These are phyloP conservation scores for Cnidoscolus chayamansa DNA, from an alignment of 441 rosid species.

Conservation along the genomic window DNA sequence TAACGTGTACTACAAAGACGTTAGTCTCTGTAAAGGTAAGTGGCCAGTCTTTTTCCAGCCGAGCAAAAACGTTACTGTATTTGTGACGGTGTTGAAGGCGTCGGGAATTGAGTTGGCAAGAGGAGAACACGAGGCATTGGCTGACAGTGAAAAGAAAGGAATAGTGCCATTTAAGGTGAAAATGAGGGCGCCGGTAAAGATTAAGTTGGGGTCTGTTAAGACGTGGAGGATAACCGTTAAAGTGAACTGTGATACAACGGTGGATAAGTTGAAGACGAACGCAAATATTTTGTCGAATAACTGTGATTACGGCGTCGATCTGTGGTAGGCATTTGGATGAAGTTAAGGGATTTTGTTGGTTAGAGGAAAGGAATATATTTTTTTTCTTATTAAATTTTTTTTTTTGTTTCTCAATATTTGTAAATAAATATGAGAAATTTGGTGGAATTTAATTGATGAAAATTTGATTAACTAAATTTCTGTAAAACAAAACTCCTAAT, in stretches of 20 bases:
- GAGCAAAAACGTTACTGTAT: slow-evolving; percentile 50
- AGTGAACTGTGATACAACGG: slow-evolving; percentile 60
- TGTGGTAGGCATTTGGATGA: slow-evolving; percentile 35
- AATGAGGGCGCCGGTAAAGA: slow-evolving; percentile 54
- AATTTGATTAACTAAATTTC: too few species aligned
- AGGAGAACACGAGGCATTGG: slow-evolving; percentile 26
- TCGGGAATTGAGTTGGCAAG: slow-evolving; percentile 41
- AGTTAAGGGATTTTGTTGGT: neutral
- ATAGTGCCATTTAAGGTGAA: slow-evolving; percentile 51
- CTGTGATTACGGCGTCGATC: slow-evolving; percentile 53
- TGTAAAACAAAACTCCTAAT: too few species aligned
- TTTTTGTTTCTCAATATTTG: too few species aligned
- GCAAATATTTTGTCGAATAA: slow-evolving; percentile 46
- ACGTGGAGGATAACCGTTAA: slow-evolving; percentile 71
- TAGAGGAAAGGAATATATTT: neutral
- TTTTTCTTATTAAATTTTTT: neutral
- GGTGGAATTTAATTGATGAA: too few species aligned
- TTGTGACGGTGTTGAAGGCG: slow-evolving; percentile 45
- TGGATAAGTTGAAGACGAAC: slow-evolving; percentile 54
- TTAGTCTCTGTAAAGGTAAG: slow-evolving; percentile 43
- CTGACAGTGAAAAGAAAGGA: slow-evolving; percentile 28
- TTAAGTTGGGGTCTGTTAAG: slow-evolving; percentile 73
- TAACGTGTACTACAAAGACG: slow-evolving; percentile 35
- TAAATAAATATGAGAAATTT: too few species aligned
- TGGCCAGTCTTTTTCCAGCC: slow-evolving; percentile 61